Conservation (phyloP, 148 eudicot genomes). For the Suaeda aralocaspica region DNA sequence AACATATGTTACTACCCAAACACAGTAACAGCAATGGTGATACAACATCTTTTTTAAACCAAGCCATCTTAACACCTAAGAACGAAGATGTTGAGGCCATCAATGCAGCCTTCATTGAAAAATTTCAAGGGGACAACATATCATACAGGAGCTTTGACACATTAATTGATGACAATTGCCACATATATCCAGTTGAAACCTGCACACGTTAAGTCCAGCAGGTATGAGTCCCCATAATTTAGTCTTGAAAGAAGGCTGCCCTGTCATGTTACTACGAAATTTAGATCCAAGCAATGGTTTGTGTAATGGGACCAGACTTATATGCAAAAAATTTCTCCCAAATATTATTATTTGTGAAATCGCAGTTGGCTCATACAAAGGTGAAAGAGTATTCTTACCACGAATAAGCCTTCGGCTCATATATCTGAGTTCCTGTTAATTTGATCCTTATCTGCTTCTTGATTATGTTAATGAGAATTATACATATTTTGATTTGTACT, state of each 20-base stretch:
- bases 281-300: background rate
- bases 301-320: background rate
- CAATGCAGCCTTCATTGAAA: background rate
- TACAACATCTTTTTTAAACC: too few relatives aligned
- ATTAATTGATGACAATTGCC: background rate
- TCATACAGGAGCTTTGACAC: background rate
- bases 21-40: too few relatives aligned
- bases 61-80: too few relatives aligned
- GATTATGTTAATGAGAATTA: too few relatives aligned
- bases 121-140: background rate
- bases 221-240: background rate
- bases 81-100: background rate
- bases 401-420: background rate
- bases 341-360: background rate
- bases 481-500: too few relatives aligned
- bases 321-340: background rate
- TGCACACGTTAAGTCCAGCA: background rate
- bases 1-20: too few relatives aligned
- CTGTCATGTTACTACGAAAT: constrained; percentile 6
- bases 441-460: too few relatives aligned
- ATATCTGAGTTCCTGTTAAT: too few relatives aligned
- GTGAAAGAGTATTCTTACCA: background rate
- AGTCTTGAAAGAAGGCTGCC: background rate
- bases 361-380: background rate
- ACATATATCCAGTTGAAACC: background rate